These are phyloP conservation scores for Eimeria tenella DNA, from an alignment of 169 alveolate species.

Conservation along the genomic window DNA sequence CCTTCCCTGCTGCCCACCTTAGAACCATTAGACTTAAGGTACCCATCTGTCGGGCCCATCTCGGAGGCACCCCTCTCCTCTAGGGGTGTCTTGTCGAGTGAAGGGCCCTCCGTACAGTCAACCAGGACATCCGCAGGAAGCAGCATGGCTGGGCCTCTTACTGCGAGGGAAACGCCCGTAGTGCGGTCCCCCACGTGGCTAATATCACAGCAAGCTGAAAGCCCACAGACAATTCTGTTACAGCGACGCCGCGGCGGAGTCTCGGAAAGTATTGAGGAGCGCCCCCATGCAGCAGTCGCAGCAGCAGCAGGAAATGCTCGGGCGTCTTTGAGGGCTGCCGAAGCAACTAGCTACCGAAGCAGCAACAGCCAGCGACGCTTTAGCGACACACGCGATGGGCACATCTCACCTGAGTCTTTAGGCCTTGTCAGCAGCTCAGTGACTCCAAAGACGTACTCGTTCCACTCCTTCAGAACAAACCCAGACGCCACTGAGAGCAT, in stretches of 20 bases:
- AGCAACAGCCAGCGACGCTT: neutral
- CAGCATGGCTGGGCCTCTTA: neutral
- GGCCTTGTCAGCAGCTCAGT: neutral
- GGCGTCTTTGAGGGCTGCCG: neutral
- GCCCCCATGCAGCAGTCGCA: neutral
- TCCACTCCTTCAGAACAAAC: neutral
- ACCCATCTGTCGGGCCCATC: conserved; percentile 9
- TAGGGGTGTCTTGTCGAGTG: neutral
- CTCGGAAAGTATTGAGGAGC: neutral
- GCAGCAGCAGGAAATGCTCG: neutral
- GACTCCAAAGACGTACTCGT: neutral
- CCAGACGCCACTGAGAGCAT: neutral
- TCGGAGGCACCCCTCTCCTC: neutral
- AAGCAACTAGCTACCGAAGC: too few relatives aligned
- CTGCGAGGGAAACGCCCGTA: conserved; percentile 32
- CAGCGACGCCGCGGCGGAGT: conserved; percentile 46
- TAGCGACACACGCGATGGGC: neutral
- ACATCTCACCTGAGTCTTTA: neutral
- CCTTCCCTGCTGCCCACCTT: neutral
- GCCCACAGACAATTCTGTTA: neutral
- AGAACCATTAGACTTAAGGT: neutral
- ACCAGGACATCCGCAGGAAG: conserved; percentile 28
- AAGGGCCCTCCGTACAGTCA: conserved; percentile 17
- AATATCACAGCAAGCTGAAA: neutral
- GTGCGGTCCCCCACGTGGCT: neutral